Conservation (phyloP, 352 stramenopile genomes). For the Paralagenidium karlingii region DNA sequence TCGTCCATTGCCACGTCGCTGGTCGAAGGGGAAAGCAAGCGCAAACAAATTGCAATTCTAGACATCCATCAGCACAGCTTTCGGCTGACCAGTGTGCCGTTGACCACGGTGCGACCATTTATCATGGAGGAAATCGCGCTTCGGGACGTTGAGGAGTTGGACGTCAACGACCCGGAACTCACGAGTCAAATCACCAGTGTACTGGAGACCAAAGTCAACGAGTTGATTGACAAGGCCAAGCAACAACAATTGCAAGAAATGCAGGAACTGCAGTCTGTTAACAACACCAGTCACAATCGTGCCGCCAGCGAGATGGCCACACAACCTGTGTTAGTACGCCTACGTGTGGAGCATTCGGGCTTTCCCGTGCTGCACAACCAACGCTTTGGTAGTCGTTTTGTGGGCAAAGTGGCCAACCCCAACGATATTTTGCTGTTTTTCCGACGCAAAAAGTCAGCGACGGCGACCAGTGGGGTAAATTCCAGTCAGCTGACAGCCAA, state of each 20-base stretch:
- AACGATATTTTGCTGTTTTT: constrained; percentile 82
- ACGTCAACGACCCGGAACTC: constrained; percentile 85
- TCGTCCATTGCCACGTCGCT: constrained; percentile 94
- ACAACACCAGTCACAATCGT: not conserved
- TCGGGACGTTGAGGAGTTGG: constrained; percentile 73
- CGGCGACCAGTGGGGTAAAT: not conserved
- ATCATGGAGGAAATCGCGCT: constrained; percentile 86
- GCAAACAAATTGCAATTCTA: constrained; percentile 82
- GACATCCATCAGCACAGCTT: constrained; percentile 87
- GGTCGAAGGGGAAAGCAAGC: constrained; percentile 70
- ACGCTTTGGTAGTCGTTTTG: constrained; percentile 76
- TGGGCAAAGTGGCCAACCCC: constrained; percentile 78
- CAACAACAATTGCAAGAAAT: constrained; percentile 9
- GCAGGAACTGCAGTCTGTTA: constrained; percentile 12
- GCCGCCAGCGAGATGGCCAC: constrained; percentile 5
- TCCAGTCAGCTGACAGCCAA: constrained; percentile 5
- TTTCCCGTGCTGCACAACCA: constrained; percentile 83
- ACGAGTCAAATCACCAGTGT: constrained; percentile 54
- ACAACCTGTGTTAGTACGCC: constrained; percentile 68
- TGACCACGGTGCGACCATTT: constrained; percentile 91
- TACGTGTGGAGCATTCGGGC: constrained; percentile 82
- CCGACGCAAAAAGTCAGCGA: constrained; percentile 39
- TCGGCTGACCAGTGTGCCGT: constrained; percentile 61
- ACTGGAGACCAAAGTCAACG: constrained; percentile 42
- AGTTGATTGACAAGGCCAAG: constrained; percentile 46